These are phyloP conservation scores for Sarocladium kiliense DNA, from an alignment of 2,329 filamentous ascomycete species.

Conservation along the genomic window DNA sequence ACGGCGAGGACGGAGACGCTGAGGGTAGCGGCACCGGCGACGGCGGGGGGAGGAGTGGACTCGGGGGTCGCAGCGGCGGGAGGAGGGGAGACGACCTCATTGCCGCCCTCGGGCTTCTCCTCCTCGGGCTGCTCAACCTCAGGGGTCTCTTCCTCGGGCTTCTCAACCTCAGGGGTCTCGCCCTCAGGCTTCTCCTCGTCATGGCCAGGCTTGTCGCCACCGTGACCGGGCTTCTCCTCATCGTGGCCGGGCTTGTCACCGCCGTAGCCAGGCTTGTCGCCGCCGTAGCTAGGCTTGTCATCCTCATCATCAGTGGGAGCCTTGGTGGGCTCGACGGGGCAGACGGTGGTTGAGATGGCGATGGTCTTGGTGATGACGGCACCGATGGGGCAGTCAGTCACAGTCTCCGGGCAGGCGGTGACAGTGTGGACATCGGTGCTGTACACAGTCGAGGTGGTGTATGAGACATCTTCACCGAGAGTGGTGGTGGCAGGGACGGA, in stretches of 20 bases:
- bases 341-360: conserved; percentile 28
- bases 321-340: conserved; percentile 21
- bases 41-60: conserved; percentile 10
- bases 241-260: not conserved
- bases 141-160: conserved; percentile 1
- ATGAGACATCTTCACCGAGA: conserved; percentile 10
- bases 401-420: conserved; percentile 20
- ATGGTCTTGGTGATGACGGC: conserved; percentile 17
- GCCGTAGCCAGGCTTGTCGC: not conserved
- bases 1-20: conserved; percentile 16
- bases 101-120: not conserved
- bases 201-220: not conserved
- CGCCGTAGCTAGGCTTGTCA: not conserved
- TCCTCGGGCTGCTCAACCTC: conserved; percentile 5
- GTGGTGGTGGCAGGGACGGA: conserved; percentile 11
- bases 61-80: conserved; percentile 12
- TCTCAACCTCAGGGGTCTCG: conserved; percentile 1
- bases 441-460: conserved; percentile 39
- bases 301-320: not conserved
- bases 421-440: conserved; percentile 28
- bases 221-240: not conserved
- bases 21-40: conserved; percentile 15
- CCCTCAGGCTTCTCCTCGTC: not conserved
- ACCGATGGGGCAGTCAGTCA: conserved; percentile 12
- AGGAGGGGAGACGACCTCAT: not conserved